These are phyloP conservation scores for Gossypium trilobum DNA, from an alignment of 441 rosid genomes.

Conservation along the genomic window DNA sequence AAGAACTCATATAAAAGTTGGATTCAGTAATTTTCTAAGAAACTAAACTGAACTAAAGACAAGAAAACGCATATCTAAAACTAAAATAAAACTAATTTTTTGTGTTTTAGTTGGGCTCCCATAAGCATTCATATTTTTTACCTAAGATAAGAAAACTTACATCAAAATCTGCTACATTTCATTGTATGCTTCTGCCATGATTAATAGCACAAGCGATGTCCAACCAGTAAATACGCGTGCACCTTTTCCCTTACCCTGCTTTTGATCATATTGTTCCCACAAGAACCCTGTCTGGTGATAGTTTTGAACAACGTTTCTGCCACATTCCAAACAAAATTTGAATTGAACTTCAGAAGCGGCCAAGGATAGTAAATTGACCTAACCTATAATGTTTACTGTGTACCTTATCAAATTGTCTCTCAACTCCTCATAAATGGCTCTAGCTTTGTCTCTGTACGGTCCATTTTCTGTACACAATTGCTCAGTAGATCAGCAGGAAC, in stretches of 20 bases:
- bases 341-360: background rate
- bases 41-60: background rate
- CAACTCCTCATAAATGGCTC: conserved; percentile 48
- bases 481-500: conserved; percentile 7
- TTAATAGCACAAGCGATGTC: conserved; percentile 65
- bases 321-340: conserved; percentile 12
- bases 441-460: conserved; percentile 61
- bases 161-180: conserved; percentile 18
- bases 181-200: conserved; percentile 66
- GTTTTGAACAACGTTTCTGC: conserved; percentile 77
- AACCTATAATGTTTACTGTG: background rate
- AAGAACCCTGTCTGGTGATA: conserved; percentile 70
- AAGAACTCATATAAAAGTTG: background rate
- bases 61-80: background rate
- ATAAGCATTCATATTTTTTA: background rate
- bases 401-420: conserved; percentile 81
- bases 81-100: background rate
- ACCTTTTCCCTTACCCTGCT: conserved; percentile 72
- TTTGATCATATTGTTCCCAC: conserved; percentile 97
- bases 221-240: conserved; percentile 81
- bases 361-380: background rate
- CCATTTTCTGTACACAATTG: conserved; percentile 62
- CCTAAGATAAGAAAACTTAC: background rate
- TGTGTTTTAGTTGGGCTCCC: background rate
- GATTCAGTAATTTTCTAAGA: background rate